Evolutionary conservation across 1,284 basidiomycete genomes (phyloP), one percentile per base, ranked within the genome.

Genomic region (Trichosporon ovoides): DNA sequence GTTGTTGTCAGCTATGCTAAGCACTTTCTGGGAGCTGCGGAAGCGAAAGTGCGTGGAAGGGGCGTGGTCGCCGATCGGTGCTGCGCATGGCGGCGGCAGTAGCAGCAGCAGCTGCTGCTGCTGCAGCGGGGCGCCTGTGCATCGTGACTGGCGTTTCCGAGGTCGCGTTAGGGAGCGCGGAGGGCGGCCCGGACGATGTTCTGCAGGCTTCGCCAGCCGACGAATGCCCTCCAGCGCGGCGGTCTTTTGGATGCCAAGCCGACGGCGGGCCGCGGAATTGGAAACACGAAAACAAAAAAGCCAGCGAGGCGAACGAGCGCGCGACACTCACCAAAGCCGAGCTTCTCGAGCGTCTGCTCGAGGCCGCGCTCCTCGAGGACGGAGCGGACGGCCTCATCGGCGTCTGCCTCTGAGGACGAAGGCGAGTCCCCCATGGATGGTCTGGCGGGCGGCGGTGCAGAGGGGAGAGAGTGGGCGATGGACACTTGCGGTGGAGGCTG

Each of bases 311-410:
- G n/a, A n/a, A n/a, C n/a, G n/a, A n/a, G n/a, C n/a, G n/a, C n/a
- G n/a, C n/a, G n/a, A n/a, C n/a, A 91, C 74, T 37, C 64, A 83
- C 91, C 91, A 86, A 94, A 92, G 33, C 91, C 91, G 68, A 94
- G 89, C 40, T 84, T 83, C 72, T 93, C 89, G 76, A 94, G 88
- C 1, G 89, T 93, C 71, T 83, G 86, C 77, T 91, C 89, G 37
- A 92, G 80, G 63, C 86, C 85, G 11, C 87, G 87, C 58, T 86
- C 24, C 76, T 78, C 38, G 19, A 37, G 43, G 43, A 48, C 43
- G 16, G 43, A 48, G 28, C 48, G 55, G 48, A 56, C 48, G 5
- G 48, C 55, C 37, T 56, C 55, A 20, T 56, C 55, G 3, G 48
- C 38, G 16, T 56, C 48, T 6, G 37, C 28, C 31, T 43, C 31